Conservation (phyloP, 1,284 basidiomycete species). For the Singerocomus inundabilis region DNA sequence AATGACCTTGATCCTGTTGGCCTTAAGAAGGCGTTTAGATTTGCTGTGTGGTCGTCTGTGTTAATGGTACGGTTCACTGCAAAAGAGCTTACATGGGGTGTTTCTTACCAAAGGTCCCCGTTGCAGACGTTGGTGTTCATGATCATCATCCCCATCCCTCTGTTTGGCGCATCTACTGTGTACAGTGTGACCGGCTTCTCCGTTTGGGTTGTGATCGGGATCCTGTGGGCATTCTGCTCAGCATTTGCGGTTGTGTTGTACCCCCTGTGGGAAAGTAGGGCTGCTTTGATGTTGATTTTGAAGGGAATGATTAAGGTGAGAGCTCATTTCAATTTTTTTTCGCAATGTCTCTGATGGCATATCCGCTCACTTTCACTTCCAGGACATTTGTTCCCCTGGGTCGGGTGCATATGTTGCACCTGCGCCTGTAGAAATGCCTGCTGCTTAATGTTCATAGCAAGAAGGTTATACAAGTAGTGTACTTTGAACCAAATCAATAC, state of each 20-base stretch:
- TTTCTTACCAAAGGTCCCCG: constrained; percentile 6
- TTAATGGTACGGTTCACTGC: constrained; percentile 49
- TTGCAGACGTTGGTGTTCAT: constrained; percentile 61
- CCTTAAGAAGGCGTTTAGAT: constrained; percentile 70
- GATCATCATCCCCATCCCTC: constrained; percentile 75
- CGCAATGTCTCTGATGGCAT: background rate
- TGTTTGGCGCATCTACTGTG: constrained; percentile 79
- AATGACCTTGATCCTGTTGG: constrained; percentile 58
- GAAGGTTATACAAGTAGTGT: background rate
- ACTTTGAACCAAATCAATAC: background rate
- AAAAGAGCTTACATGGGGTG: background rate
- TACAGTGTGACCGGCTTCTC: constrained; percentile 68
- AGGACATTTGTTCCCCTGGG: constrained; percentile 53
- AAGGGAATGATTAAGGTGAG: constrained; percentile 63
- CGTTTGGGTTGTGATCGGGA: constrained; percentile 76
- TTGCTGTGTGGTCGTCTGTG: constrained; percentile 74
- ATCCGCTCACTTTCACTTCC: constrained; percentile 2
- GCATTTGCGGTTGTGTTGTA: constrained; percentile 77
- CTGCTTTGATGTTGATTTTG: constrained; percentile 57
- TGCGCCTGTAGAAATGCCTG: background rate
- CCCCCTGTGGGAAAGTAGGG: constrained; percentile 81
- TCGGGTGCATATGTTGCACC: constrained; percentile 44
- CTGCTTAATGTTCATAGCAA: constrained; percentile 1
- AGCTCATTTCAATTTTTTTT: background rate
- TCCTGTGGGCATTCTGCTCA: constrained; percentile 81